Evolutionary conservation across 257 asterid species (phyloP), one percentile per base, ranked within the genome.

Genomic region (Linderniella brevidens): DNA sequence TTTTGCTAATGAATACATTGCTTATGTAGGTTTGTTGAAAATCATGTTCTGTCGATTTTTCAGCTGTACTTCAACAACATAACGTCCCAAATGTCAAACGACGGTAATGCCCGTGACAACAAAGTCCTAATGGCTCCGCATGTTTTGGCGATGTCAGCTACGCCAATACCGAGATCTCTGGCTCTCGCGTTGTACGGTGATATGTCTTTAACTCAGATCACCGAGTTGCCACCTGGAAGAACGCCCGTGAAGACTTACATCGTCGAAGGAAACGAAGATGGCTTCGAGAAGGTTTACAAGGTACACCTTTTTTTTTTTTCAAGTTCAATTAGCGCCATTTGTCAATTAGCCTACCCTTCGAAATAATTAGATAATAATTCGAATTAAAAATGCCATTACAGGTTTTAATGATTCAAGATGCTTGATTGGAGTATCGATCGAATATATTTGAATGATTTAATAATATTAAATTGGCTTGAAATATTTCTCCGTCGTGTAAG

Each of bases 191-290:
- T 88, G 68, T 77, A 88, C 59, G 97, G 93, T 17, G 97, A 88
- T 76, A 80, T 88, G 85, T 88, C 95, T 49, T 73, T 88, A 50
- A 88, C 98, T 59, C 98, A 88, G 93, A 88, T 88, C 52, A 88
- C 86, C 48, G 95, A 79, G 72, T 66, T 83, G 65, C 97, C 95
- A 55, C 95, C 95, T 29, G 97, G 97, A 74, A 88, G 97, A 66
- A 62, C 79, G 19, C 97, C 95, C 13, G 75, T 88, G 19, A 72
- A 78, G 66, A 83, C 95, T 39, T 59, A 58, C 52, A 67, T 70
- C 50, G 44, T 88, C 44, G 92, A 80, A 75, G 97, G 93, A 62
- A 68, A 76, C 58, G 86, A 80, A 58, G 57, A 50, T 67, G 95
- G 97, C 18, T 72, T 74, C 43, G 86, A 78, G 73, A 73, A 65